These are phyloP conservation scores for Spongiforma sp. DNA, from an alignment of 1,284 basidiomycete species.

Conservation along the genomic window DNA sequence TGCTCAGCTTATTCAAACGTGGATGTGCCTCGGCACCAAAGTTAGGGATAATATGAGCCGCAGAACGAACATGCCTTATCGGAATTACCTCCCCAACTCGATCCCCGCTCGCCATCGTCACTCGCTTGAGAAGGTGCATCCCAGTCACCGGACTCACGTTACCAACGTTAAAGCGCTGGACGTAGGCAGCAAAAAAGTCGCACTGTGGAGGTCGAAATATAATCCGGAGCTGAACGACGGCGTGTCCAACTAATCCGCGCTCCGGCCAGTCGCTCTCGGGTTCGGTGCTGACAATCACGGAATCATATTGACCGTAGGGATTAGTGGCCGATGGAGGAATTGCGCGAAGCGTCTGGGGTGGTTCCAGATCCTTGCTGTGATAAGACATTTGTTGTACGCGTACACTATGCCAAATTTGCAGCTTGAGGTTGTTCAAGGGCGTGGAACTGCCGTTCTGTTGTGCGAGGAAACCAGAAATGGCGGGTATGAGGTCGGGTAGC, in stretches of 20 bases:
- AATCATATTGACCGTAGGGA: not conserved
- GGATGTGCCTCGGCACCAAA: not conserved
- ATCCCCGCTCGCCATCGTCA: not conserved
- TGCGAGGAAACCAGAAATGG: not conserved
- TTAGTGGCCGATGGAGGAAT: not conserved
- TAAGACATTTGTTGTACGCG: conserved; percentile 1
- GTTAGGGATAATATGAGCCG: not conserved
- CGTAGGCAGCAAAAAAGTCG: not conserved
- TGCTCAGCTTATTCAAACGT: not conserved
- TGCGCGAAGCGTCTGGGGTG: not conserved
- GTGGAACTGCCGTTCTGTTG: not conserved
- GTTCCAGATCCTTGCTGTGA: not conserved
- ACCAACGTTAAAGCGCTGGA: not conserved
- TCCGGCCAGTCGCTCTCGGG: not conserved
- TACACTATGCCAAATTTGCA: conserved; percentile 10
- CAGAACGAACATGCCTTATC: not conserved
- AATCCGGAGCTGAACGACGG: not conserved
- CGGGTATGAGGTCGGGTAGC: conserved; percentile 5
- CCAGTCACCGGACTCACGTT: not conserved
- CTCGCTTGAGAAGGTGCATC: not conserved
- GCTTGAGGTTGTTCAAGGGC: not conserved
- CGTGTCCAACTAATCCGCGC: not conserved
- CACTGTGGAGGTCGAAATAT: not conserved
- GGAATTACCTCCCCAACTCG: not conserved
- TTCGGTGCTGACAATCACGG: not conserved